These are phyloP conservation scores for Lactarius deliciosus DNA, from an alignment of 768 basidiomycete genomes.

Conservation along the genomic window DNA sequence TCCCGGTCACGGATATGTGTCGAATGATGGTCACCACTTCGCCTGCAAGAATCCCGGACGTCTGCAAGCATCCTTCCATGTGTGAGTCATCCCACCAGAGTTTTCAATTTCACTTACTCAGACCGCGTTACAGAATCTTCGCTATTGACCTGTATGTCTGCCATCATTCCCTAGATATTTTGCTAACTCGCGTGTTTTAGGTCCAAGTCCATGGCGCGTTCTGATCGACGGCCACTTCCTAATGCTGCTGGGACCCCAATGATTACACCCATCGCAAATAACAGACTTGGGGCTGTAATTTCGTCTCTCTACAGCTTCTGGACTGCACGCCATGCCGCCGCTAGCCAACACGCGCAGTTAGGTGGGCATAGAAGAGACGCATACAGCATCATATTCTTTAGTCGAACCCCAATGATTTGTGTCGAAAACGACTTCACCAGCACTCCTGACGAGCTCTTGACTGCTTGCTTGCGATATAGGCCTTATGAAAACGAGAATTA, in stretches of 20 bases:
- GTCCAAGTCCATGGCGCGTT: slow-evolving; percentile 48
- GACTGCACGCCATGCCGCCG: slow-evolving; percentile 47
- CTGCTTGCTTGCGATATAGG: slow-evolving; percentile 37
- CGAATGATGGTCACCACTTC: slow-evolving; percentile 56
- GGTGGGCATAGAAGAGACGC: slow-evolving; percentile 45
- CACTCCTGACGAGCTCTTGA: slow-evolving; percentile 46
- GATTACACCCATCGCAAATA: slow-evolving; percentile 41
- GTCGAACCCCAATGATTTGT: slow-evolving; percentile 30
- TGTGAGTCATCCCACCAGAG: slow-evolving; percentile 40
- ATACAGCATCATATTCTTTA: slow-evolving; percentile 54
- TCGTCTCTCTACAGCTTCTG: slow-evolving; percentile 56
- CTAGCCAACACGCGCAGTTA: slow-evolving; percentile 31
- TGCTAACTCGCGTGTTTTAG: slow-evolving; percentile 35
- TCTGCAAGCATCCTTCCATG: slow-evolving; percentile 55
- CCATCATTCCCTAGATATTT: neutral
- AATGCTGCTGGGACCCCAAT: slow-evolving; percentile 42
- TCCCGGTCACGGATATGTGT: slow-evolving; percentile 47
- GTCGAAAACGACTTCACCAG: slow-evolving; percentile 48
- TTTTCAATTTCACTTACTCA: neutral
- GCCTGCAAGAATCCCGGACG: slow-evolving; percentile 51
- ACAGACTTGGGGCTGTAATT: slow-evolving; percentile 57
- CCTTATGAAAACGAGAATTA: slow-evolving; percentile 46
- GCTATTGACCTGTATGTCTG: slow-evolving; percentile 46
- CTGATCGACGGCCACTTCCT: slow-evolving; percentile 45
- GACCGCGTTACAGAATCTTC: slow-evolving; percentile 42